Evolutionary conservation across 148 eudicot species (phyloP).

Genomic region (Arbutus unedo): DNA sequence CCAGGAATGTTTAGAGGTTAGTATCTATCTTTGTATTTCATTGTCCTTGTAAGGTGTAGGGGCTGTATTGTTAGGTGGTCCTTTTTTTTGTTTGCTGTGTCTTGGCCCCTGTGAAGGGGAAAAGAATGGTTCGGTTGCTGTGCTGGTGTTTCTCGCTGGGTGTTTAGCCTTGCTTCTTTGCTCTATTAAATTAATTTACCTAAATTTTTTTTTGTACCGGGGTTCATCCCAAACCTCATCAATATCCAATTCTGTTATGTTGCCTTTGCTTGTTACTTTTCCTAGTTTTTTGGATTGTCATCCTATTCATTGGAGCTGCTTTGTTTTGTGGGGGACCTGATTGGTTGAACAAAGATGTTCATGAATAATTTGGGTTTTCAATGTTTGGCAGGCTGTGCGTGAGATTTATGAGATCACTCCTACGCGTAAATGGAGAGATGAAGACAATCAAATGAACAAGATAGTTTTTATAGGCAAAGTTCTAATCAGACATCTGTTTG

Average conservation of each 20-base stretch:
- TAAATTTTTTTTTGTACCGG: background rate
- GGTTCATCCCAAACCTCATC: background rate
- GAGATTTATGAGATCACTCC: slow-evolving; percentile 94
- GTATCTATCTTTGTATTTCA: no score
- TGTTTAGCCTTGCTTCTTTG: background rate
- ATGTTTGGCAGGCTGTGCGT: slow-evolving; percentile 68
- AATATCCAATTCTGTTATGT: background rate
- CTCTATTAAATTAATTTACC: background rate
- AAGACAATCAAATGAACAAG: slow-evolving; percentile 57
- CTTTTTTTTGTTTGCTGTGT: background rate
- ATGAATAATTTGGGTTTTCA: background rate
- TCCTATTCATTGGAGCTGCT: background rate
- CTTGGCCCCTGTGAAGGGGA: background rate
- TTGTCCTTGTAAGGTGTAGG: background rate
- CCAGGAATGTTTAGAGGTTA: no score
- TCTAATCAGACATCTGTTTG: background rate
- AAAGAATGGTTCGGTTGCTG: background rate
- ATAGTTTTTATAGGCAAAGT: slow-evolving; percentile 83
- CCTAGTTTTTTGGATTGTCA: background rate
- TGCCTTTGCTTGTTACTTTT: background rate
- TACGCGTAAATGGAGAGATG: slow-evolving; percentile 67
- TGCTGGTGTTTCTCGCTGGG: background rate
- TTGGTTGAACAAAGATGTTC: background rate
- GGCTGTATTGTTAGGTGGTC: background rate
- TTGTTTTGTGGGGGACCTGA: background rate